Conservation (phyloP, 176 grass and related monocot genomes). For the Pharus latifolius region DNA sequence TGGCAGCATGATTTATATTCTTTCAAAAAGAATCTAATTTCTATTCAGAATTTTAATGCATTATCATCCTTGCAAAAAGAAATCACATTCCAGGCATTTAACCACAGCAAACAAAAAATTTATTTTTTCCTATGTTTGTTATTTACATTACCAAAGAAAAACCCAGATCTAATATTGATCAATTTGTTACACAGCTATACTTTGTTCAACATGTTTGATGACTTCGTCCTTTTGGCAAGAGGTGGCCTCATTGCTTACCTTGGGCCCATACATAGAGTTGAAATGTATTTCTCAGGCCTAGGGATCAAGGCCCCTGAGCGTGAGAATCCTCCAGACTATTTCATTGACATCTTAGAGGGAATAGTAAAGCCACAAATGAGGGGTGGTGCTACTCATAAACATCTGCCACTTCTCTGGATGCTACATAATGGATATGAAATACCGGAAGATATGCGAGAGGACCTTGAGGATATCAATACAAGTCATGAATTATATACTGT, state of each 20-base stretch:
- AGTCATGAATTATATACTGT: conserved; percentile 29
- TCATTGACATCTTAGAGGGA: conserved; percentile 73
- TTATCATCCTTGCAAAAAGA: background rate
- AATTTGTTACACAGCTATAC: conserved; percentile 50
- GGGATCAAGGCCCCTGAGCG: conserved; percentile 53
- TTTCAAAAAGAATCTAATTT: background rate
- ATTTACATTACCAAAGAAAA: conserved; percentile 7
- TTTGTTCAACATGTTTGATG: conserved; percentile 76
- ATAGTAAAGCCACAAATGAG: conserved; percentile 44
- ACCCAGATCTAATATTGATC: conserved; percentile 9
- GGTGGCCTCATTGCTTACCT: conserved; percentile 68
- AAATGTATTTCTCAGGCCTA: conserved; percentile 59
- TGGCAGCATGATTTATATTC: background rate
- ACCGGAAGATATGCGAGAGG: conserved; percentile 42
- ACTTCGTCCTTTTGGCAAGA: conserved; percentile 78
- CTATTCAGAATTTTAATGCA: background rate
- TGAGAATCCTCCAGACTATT: conserved; percentile 77
- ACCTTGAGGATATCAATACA: conserved; percentile 34
- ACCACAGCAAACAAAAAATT: background rate
- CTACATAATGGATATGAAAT: conserved; percentile 55
- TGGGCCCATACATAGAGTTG: conserved; percentile 48
- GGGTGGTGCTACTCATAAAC: conserved; percentile 26
- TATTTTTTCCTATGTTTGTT: background rate
- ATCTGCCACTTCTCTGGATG: conserved; percentile 62
- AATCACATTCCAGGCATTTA: background rate